phyloP scores from a whole-genome alignment of 306 rosid genomes.

The Malus sieversii region DNA sequence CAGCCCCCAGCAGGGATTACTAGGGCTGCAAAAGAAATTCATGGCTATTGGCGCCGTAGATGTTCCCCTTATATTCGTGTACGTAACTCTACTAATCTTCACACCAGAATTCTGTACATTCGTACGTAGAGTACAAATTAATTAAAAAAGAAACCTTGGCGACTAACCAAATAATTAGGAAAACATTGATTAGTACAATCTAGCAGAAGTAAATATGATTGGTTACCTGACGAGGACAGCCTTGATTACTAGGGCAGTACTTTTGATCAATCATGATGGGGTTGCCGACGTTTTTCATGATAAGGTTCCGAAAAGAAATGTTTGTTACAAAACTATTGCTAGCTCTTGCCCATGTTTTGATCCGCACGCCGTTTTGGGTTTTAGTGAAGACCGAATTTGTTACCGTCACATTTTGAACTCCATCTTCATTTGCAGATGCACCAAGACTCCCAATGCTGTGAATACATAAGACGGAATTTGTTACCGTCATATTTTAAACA shows the following conservation, averaged over 20 bases:
- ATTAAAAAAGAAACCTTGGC: neutral
- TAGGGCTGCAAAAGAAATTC: slow-evolving; percentile 42
- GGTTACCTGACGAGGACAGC: slow-evolving; percentile 7
- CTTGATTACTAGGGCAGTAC: slow-evolving; percentile 1
- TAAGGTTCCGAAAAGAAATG: neutral
- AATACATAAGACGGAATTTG: neutral
- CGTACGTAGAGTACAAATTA: neutral
- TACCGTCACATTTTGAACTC: slow-evolving; percentile 2
- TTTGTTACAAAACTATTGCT: neutral
- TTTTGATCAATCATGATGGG: slow-evolving; percentile 14
- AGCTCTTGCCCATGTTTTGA: slow-evolving; percentile 11
- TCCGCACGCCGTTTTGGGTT: slow-evolving; percentile 15
- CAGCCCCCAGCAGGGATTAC: slow-evolving; percentile 42
- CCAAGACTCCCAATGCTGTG: slow-evolving; percentile 21
- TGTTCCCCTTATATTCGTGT: slow-evolving; percentile 41
- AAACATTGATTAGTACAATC: neutral
- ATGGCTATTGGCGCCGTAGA: slow-evolving; percentile 36
- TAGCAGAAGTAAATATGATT: neutral
- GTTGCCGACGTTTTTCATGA: slow-evolving; percentile 11
- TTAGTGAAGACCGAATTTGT: slow-evolving; percentile 4
- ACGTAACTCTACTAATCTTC: slow-evolving; percentile 42
- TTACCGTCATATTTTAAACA: no score
- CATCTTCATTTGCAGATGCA: neutral
- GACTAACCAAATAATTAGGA: neutral
- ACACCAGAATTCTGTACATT: slow-evolving; percentile 34